These are phyloP conservation scores for Alliaria petiolata DNA, from an alignment of 345 rosid species.

Conservation along the genomic window DNA sequence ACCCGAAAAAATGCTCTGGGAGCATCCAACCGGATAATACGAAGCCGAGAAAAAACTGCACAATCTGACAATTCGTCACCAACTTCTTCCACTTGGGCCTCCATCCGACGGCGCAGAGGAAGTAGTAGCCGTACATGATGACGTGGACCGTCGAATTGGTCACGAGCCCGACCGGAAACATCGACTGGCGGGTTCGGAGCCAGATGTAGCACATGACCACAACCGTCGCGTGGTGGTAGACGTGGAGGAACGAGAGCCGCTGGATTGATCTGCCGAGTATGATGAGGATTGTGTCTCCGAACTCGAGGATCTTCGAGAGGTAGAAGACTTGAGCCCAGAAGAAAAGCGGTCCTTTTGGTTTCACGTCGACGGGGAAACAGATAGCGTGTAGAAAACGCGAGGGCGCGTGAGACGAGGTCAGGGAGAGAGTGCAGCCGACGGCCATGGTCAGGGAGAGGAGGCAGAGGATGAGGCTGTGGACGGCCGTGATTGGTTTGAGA, in stretches of 20 bases:
- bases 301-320: conserved; percentile 66
- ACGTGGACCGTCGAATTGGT: conserved; percentile 64
- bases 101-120: conserved; percentile 51
- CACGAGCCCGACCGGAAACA: conserved; percentile 57
- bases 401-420: conserved; percentile 14
- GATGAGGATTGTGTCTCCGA: conserved; percentile 57
- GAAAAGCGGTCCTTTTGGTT: conserved; percentile 51
- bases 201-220: conserved; percentile 71
- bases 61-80: conserved; percentile 74
- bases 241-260: conserved; percentile 80
- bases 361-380: conserved; percentile 47
- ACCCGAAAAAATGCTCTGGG: conserved; percentile 41
- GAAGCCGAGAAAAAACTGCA: conserved; percentile 67
- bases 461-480: conserved; percentile 64
- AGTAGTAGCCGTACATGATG: conserved; percentile 64
- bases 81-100: conserved; percentile 75
- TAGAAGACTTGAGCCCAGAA: conserved; percentile 76
- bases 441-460: conserved; percentile 68
- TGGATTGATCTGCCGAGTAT: conserved; percentile 43
- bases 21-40: conserved; percentile 48
- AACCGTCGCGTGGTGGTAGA: conserved; percentile 75
- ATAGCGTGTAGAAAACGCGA: conserved; percentile 18
- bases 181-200: conserved; percentile 51
- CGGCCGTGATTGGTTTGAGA: conserved; percentile 66
- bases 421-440: conserved; percentile 59